A percentile compares a stretch with the other conserved stretches of the same genome.
Conservation (phyloP, 2,329 filamentous ascomycete genomes). For the Neonectria sp. region DNA sequence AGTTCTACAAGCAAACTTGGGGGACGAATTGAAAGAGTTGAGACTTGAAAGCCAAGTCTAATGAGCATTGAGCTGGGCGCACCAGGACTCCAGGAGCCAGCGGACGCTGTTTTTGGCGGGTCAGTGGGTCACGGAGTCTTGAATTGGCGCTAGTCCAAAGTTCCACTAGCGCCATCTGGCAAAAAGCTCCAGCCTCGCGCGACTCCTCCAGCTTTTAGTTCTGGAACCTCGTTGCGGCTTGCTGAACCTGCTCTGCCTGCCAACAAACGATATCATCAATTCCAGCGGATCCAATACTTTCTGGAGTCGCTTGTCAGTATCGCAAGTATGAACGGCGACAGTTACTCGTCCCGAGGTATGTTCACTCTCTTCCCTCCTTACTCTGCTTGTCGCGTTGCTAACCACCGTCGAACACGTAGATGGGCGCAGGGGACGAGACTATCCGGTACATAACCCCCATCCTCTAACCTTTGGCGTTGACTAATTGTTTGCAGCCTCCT, state of each 20-base stretch:
- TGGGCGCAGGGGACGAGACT: conserved; percentile 70
- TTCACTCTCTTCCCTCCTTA: conserved; percentile 23
- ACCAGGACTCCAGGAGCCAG: conserved; percentile 21
- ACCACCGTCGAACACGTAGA: conserved; percentile 51
- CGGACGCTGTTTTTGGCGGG: conserved; percentile 24
- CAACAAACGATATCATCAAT: conserved; percentile 45
- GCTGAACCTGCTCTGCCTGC: conserved; percentile 42
- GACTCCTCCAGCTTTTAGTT: conserved; percentile 46
- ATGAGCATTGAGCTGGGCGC: conserved; percentile 25
- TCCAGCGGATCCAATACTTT: conserved; percentile 30
- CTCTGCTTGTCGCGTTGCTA: conserved; percentile 51
- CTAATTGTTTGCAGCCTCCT: conserved; percentile 47
- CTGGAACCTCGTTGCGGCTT: conserved; percentile 49
- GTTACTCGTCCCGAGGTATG: conserved; percentile 84
- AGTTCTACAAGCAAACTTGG: neutral
- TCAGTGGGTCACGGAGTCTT: conserved; percentile 21
- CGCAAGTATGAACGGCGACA: conserved; percentile 85
- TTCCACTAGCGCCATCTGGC: conserved; percentile 47
- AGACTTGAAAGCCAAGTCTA: conserved; percentile 17
- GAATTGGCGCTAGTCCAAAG: conserved; percentile 44
- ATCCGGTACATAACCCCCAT: conserved; percentile 60
- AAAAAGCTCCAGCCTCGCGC: conserved; percentile 64
- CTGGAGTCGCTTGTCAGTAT: conserved; percentile 39
- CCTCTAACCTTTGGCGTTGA: neutral
- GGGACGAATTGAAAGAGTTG: conserved; percentile 24